Conservation (phyloP, 2,329 filamentous ascomycete species). For the Blastomyces parvus region DNA sequence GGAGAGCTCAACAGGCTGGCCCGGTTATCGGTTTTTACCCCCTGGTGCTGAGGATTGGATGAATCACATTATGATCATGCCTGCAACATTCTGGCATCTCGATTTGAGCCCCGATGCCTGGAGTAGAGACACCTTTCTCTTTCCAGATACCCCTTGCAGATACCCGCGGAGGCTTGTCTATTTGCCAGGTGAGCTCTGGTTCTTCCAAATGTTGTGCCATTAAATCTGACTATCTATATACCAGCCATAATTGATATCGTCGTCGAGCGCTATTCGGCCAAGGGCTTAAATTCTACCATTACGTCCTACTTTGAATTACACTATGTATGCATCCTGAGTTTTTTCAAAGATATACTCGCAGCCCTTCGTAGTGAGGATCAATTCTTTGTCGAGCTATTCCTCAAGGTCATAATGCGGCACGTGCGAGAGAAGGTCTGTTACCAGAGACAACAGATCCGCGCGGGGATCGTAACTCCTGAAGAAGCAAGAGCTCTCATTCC, state of each 20-base stretch:
- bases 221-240: not conserved
- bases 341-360: not conserved
- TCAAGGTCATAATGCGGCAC: not conserved
- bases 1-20: not conserved
- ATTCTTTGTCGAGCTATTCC: slow-evolving; percentile 4
- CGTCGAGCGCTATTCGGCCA: not conserved
- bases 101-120: not conserved
- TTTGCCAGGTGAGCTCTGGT: not conserved
- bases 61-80: slow-evolving; percentile 1
- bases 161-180: not conserved
- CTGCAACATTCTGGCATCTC: slow-evolving; percentile 9
- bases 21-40: slow-evolving; percentile 9
- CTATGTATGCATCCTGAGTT: not conserved
- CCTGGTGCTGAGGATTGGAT: not conserved
- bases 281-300: not conserved
- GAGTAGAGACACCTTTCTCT: not conserved
- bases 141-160: not conserved
- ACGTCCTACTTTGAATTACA: not conserved
- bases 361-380: slow-evolving; percentile 6
- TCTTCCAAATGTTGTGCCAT: not conserved
- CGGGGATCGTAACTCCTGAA: slow-evolving; percentile 6
- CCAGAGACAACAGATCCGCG: slow-evolving; percentile 1
- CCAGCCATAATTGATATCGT: slow-evolving; percentile 4
- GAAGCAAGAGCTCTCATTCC: slow-evolving; percentile 2
- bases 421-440: slow-evolving; percentile 1